Evolutionary conservation across 1,139 yeast genomes (phyloP), one percentile per base, ranked within the genome.

Genomic region (Candida buenavistaensis): DNA sequence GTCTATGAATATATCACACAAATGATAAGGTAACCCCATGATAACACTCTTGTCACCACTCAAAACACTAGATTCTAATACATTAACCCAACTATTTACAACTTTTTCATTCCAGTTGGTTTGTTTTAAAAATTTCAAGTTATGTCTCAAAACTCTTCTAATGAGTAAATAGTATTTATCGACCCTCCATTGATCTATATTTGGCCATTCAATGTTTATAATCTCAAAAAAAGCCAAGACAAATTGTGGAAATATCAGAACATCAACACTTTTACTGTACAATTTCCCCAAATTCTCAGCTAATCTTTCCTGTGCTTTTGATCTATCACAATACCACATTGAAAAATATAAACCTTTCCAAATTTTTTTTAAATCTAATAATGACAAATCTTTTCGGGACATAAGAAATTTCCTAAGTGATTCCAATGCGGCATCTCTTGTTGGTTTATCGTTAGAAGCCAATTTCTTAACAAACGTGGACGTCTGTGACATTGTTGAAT

Each of bases 241-340:
- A 52, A 89, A 88, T 23, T 67, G 59, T 3, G 47, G 39, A 26
- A 50, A 53, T 13, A 37, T 33, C 12, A 23, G 14, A 13, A 21
- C 29, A 10, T 23, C 9, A n/a, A 77, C 62, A 17, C 64, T 64
- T 19, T 70, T 66, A 15, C 77, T 65, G 41, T 73, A 75, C 32
- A 92, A 64, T 32, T 63, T 70, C 0, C 94, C 95, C 43, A 92
- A 66, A 33, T 78, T 79, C 35, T 73, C 78, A 3, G 96, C 95
- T 29, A 92, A 68, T 40, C 82, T 67, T 57, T 89, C 96, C 61
- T 92, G 98, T 19, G 96, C 94, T 47, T 82, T 72, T 20, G 96
- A 95, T 51, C 94, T 78, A 60, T 92, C 98, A 54, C 95, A 78
- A 61, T 84, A 88, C 98, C 98, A 92, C 96, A 92, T 87, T 19